Evolutionary conservation across 2,329 filamentous ascomycete genomes (phyloP).

Genomic region (Colletotrichum nymphaeae): DNA sequence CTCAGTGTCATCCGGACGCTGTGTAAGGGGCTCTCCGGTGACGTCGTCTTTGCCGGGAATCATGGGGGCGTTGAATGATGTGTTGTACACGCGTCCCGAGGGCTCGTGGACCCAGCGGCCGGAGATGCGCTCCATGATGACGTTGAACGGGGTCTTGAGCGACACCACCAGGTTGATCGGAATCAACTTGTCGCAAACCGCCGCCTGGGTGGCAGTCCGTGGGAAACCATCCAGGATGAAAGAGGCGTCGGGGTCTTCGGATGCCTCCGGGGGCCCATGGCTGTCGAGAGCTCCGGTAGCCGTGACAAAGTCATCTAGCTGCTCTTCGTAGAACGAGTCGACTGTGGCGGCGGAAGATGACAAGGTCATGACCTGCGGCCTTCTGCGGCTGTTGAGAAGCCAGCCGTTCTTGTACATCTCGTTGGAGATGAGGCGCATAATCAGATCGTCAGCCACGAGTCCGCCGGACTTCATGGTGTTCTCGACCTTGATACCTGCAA

Average conservation of each 20-base stretch:
- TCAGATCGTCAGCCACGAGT: conserved; percentile 92
- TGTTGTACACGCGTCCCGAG: conserved; percentile 95
- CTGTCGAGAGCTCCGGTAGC: conserved; percentile 52
- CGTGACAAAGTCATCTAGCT: conserved; percentile 53
- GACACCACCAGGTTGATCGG: conserved; percentile 96
- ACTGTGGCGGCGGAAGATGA: conserved; percentile 54
- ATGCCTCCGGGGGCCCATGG: conserved; percentile 56
- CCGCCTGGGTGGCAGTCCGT: conserved; percentile 84
- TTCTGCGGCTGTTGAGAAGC: conserved; percentile 64
- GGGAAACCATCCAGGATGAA: conserved; percentile 98
- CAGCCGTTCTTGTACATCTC: conserved; percentile 89
- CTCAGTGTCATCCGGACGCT: conserved; percentile 87
- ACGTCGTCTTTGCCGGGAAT: conserved; percentile 86
- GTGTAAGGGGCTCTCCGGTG: conserved; percentile 86
- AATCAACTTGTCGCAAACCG: conserved; percentile 80
- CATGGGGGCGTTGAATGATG: conserved; percentile 87
- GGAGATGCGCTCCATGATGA: conserved; percentile 90
- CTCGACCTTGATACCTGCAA: conserved; percentile 87
- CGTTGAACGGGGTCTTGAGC: conserved; percentile 84
- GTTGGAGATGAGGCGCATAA: conserved; percentile 90
- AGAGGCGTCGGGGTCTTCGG: conserved; percentile 81
- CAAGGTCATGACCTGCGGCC: conserved; percentile 63
- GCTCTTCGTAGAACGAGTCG: conserved; percentile 43
- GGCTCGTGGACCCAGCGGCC: conserved; percentile 94
- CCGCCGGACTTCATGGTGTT: conserved; percentile 86